A percentile compares a stretch with the other conserved stretches of the same genome.
Conservation (phyloP, 2,329 filamentous ascomycete genomes). For the Calonectria multiphialidica region DNA sequence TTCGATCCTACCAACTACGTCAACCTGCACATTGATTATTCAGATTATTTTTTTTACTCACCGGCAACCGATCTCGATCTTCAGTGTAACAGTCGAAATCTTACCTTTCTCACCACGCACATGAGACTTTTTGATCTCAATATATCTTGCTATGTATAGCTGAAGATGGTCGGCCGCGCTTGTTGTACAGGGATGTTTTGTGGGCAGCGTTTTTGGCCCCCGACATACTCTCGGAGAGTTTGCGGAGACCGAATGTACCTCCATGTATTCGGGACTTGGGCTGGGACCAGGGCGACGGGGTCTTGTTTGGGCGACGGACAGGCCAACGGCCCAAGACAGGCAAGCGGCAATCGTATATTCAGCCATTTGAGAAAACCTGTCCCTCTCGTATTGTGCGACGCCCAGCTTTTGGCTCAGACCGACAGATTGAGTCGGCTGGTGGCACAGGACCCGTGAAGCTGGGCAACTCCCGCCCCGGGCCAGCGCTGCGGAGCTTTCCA, state of each 20-base stretch:
- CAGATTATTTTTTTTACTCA: neutral
- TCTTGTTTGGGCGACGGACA: neutral
- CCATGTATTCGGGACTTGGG: conserved; percentile 16
- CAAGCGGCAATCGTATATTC: conserved; percentile 1
- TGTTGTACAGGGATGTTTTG: conserved; percentile 7
- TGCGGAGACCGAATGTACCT: conserved; percentile 28
- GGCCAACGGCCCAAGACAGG: neutral
- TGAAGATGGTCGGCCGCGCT: neutral
- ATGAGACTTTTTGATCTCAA: neutral
- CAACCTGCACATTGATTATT: neutral
- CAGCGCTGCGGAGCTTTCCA: neutral
- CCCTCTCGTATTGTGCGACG: conserved; percentile 13
- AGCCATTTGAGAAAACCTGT: conserved; percentile 12
- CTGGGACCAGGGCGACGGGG: neutral
- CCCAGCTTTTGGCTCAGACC: neutral
- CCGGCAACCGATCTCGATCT: neutral
- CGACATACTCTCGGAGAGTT: conserved; percentile 26
- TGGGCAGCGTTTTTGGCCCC: conserved; percentile 12
- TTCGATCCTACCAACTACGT: neutral
- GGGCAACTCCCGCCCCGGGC: neutral
- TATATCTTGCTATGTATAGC: conserved; percentile 4
- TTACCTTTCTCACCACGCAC: conserved; percentile 6
- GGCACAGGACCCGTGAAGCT: neutral
- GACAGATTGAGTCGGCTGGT: neutral
- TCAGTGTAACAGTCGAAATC: neutral